Evolutionary conservation across 202 grass and related monocot species (phyloP).

Genomic region (Zoysia matrella): DNA sequence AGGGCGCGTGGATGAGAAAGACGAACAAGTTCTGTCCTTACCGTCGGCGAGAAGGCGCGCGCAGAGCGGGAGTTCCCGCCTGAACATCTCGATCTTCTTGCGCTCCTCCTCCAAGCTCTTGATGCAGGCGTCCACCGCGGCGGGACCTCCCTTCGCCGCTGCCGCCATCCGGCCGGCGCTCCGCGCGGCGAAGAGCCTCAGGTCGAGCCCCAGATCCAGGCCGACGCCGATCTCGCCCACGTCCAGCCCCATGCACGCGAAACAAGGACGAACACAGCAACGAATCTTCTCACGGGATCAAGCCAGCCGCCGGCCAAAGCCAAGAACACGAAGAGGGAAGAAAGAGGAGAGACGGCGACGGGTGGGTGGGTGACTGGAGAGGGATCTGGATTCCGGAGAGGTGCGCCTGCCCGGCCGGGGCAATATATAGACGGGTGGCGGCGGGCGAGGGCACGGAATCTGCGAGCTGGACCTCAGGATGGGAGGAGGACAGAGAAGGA

Average conservation of each 20-base stretch:
- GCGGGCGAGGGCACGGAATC: slow-evolving; percentile 33
- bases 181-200: slow-evolving; percentile 60
- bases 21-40: background rate
- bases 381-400: slow-evolving; percentile 48
- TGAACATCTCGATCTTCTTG: slow-evolving; percentile 88
- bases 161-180: slow-evolving; percentile 52
- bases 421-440: slow-evolving; percentile 51
- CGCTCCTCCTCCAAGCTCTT: slow-evolving; percentile 74
- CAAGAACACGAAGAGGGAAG: slow-evolving; percentile 11
- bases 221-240: slow-evolving; percentile 60
- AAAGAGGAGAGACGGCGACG: background rate
- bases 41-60: slow-evolving; percentile 71
- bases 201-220: slow-evolving; percentile 63
- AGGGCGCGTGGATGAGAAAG: background rate
- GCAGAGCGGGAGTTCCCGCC: slow-evolving; percentile 91
- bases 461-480: slow-evolving; percentile 59
- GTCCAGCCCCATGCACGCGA: slow-evolving; percentile 59
- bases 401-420: background rate
- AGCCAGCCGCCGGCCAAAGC: background rate
- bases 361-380: slow-evolving; percentile 34
- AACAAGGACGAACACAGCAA: background rate
- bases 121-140: slow-evolving; percentile 63
- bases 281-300: slow-evolving; percentile 32
- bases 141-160: background rate
- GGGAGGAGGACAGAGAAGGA: background rate